Conservation (phyloP, 202 grass and related monocot genomes). For the Schoenoplectus triqueter region DNA sequence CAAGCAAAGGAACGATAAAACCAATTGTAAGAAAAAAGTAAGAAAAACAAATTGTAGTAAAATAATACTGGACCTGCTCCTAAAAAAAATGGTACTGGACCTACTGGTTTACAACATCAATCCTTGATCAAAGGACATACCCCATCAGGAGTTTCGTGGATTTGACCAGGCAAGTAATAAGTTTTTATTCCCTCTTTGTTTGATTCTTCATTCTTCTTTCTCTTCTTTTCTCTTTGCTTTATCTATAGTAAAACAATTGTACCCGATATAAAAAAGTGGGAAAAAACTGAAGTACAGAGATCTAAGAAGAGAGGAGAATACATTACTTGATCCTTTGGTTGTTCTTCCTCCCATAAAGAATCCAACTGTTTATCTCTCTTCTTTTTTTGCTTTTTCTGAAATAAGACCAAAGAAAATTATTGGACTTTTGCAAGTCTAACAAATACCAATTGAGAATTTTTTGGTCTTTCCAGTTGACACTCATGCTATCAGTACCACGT, state of each 20-base stretch:
- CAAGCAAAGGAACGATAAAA: neutral
- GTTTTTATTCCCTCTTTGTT: neutral
- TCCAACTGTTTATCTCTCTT: constrained; percentile 1
- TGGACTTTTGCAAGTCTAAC: neutral
- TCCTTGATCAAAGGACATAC: constrained; percentile 20
- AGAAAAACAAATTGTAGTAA: neutral
- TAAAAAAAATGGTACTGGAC: neutral
- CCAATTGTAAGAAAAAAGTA: neutral
- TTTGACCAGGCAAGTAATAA: constrained; percentile 30
- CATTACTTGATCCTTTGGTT: neutral
- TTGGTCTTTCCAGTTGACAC: neutral
- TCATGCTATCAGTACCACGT: neutral
- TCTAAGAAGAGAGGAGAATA: neutral
- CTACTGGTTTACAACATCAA: neutral
- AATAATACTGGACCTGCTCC: too few relatives aligned
- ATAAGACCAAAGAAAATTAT: constrained; percentile 1
- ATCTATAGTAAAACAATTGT: constrained; percentile 16
- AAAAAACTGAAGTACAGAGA: neutral
- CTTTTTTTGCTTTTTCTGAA: constrained; percentile 26
- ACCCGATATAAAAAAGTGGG: neutral
- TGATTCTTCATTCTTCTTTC: constrained; percentile 18
- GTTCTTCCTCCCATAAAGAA: neutral
- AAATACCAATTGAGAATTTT: neutral
- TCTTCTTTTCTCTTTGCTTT: constrained; percentile 22
- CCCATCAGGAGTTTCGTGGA: constrained; percentile 33